Evolutionary conservation across 768 basidiomycete species (phyloP), one percentile per base, ranked within the genome.

Genomic region (Trametes gibbosa): DNA sequence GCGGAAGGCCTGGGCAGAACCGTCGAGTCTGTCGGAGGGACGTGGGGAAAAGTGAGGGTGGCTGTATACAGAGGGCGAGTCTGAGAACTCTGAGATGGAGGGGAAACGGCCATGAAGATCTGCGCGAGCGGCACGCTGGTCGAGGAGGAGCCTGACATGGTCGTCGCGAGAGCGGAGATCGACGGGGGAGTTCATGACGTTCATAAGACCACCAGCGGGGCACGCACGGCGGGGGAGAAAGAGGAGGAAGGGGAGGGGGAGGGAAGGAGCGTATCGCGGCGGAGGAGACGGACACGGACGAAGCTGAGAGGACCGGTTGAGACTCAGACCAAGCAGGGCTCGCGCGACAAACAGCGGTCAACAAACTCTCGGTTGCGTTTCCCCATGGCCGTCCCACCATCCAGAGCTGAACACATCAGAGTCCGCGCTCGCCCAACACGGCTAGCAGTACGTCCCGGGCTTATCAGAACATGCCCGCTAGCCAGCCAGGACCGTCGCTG

Each of bases 61-160:
- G 69, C 81, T 86, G 70, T 90, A 89, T 63, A 87, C 74, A 49
- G 87, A 89, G 64, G 86, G 86, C 53, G 87, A 81, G 72, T 89
- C 86, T 42, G 83, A 77, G 53, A 78, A 79, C 63, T 86, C 79
- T 23, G 86, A 80, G 65, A 81, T 69, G 54, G 85, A 78, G 48
- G 83, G 80, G 65, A 80, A 79, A 50, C 79, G 81, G 69, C 66
- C 61, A 72, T 73, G 70, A 58, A 75, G 58, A 70, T 78, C 77
- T n/a, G 81, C 76, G 61, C 80, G 80, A 59, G 78, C 73, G 19
- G 77, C 70, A 59, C 81, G 81, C 67, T 81, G 79, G 73, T 84
- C 84, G 62, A 83, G 76, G 52, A 86, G 78, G 50, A 66, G 68
- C 58, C 78, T 74, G 62, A 83, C 67, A 65, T 81, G 78, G 72